phyloP scores from a whole-genome alignment of 768 basidiomycete genomes.

The Hericium coralloides region DNA sequence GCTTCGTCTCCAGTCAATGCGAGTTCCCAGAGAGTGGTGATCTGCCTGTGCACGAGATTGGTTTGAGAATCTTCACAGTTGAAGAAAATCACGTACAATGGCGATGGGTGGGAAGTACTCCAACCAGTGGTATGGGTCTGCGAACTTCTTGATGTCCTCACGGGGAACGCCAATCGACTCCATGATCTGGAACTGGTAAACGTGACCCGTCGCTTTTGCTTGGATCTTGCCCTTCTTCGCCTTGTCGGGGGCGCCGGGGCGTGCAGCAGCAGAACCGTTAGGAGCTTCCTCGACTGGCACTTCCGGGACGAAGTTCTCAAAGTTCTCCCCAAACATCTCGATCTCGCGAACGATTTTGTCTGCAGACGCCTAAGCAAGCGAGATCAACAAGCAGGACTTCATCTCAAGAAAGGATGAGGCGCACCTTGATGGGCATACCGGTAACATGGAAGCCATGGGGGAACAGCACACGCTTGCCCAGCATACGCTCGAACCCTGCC shows the following conservation, averaged over 20 bases:
- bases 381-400: neutral
- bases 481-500: conserved; percentile 90
- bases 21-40: conserved; percentile 81
- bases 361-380: conserved; percentile 62
- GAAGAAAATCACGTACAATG: conserved; percentile 33
- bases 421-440: conserved; percentile 98
- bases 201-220: conserved; percentile 87
- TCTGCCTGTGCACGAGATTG: conserved; percentile 40
- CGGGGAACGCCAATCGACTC: conserved; percentile 86
- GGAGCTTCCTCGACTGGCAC: conserved; percentile 35
- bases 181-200: conserved; percentile 99
- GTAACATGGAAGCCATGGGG: conserved; percentile 98
- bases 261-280: conserved; percentile 32
- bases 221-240: conserved; percentile 93
- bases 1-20: conserved; percentile 93
- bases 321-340: conserved; percentile 88
- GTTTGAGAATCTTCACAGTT: neutral
- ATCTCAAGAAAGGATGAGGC: conserved; percentile 14
- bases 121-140: conserved; percentile 91
- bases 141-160: conserved; percentile 89
- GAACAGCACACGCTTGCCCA: conserved; percentile 90
- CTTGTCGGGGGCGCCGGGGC: conserved; percentile 48
- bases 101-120: conserved; percentile 95
- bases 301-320: conserved; percentile 54
- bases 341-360: conserved; percentile 98